Evolutionary conservation across 106 monocot genomes (phyloP), one percentile per base, ranked within the genome.

Genomic region (Dendrobium officinale): DNA sequence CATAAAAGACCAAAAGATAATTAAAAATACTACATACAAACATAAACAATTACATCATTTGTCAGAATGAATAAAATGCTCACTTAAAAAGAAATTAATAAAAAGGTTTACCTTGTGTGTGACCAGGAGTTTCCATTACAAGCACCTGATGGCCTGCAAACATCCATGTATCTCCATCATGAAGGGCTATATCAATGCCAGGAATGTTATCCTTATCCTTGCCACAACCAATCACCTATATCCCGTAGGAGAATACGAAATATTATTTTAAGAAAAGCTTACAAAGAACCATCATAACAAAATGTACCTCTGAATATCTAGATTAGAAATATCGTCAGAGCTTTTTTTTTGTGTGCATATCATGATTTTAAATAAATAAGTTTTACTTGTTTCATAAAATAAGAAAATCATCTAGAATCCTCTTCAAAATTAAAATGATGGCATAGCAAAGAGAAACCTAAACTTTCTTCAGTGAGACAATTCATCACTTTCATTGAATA

Each of bases 141-240:
- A 88, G 59, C 84, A 98, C 91, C 80, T 91, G 89, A 86, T 98
- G 91, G 37, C 91, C 88, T 33, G 92, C 95, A 88, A 98, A 98
- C 95, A 98, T 98, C 98, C 98, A 95, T 78, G 86, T 91, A 67
- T 98, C 98, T 77, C 91, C 89, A 84, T 98, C 98, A 80, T 73
- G 43, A 73, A 98, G 94, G 58, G 85, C 84, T 83, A 98, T 92
- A 72, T 98, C 98, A 83, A 98, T 93, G 51, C 92, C 98, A 70
- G 98, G 98, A 81, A 98, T 95, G 81, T 92, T 88, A 41, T 98
- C 92, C 79, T 75, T 87, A 79, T 95, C 98, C 49, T 89, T 88
- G 27, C 58, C 80, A 13, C 92, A 85, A 68, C 98, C 98, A 85
- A 98, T 95, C 31, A 98, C 90, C 95, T 98, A 79, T 75, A 67